A percentile compares a stretch with the other conserved stretches of the same genome.
These are phyloP conservation scores for Coemansia sp. DNA, from an alignment of 192 early-diverging fungal species.

Conservation along the genomic window DNA sequence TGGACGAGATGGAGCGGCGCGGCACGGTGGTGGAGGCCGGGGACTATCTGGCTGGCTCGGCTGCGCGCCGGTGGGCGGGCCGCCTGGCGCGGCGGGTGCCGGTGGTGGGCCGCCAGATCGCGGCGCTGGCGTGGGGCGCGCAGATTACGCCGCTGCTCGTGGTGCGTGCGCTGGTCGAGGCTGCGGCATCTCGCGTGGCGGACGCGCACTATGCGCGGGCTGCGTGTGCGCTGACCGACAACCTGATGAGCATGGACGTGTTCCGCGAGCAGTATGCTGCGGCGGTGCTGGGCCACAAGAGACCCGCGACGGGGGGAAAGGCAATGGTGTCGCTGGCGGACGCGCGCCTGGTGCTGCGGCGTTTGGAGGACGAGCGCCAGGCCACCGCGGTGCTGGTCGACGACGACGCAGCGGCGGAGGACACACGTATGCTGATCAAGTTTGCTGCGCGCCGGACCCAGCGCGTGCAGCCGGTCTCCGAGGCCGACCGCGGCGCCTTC, in stretches of 20 bases:
- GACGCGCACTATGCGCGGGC: slow-evolving; percentile 15
- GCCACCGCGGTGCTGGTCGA: neutral
- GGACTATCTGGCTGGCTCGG: slow-evolving; percentile 13
- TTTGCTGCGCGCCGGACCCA: slow-evolving; percentile 15
- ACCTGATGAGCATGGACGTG: slow-evolving; percentile 25
- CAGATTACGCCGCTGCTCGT: slow-evolving; percentile 9
- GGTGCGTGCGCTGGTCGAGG: neutral
- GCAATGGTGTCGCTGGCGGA: slow-evolving; percentile 13
- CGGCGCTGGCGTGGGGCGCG: slow-evolving; percentile 9
- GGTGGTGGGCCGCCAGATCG: slow-evolving; percentile 1
- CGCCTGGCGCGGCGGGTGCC: slow-evolving; percentile 5
- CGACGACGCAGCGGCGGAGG: neutral
- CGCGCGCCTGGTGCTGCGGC: slow-evolving; percentile 17
- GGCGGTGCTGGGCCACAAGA: neutral
- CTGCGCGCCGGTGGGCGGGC: slow-evolving; percentile 15
- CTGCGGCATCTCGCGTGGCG: slow-evolving; percentile 8
- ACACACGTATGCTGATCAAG: slow-evolving; percentile 13
- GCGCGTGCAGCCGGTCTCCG: slow-evolving; percentile 9
- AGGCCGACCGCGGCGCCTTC: slow-evolving; percentile 23
- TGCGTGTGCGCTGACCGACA: slow-evolving; percentile 21
- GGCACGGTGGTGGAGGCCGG: slow-evolving; percentile 1
- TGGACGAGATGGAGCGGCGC: slow-evolving; percentile 12
- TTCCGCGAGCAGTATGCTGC: slow-evolving; percentile 13
- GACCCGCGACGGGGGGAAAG: too few species aligned
- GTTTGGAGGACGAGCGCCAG: slow-evolving; percentile 8